Evolutionary conservation across 805 yeast species (phyloP).

Genomic region (Ogataea chonburiensis): DNA sequence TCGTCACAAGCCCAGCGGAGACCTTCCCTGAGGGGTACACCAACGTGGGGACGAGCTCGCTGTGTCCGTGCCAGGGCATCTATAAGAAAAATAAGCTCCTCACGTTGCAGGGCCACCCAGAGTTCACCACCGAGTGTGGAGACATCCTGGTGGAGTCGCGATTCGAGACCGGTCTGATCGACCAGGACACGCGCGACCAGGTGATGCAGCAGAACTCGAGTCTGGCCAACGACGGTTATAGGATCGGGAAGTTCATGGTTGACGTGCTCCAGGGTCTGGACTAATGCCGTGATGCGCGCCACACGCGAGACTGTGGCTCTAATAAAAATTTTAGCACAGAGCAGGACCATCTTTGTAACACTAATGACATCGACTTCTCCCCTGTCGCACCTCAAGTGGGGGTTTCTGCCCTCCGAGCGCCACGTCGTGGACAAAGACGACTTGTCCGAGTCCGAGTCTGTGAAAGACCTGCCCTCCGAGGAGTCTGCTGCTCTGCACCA

Average conservation of each 20-base stretch:
- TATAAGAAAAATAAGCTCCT: slow-evolving; percentile 50
- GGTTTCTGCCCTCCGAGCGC: slow-evolving; percentile 2
- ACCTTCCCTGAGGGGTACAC: slow-evolving; percentile 36
- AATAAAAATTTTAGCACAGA: no score
- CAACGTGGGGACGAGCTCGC: slow-evolving; percentile 52
- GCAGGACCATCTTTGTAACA: no score
- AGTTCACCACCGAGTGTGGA: slow-evolving; percentile 49
- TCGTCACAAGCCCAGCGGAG: slow-evolving; percentile 23
- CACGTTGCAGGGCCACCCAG: slow-evolving; percentile 92
- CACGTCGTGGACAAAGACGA: slow-evolving; percentile 1
- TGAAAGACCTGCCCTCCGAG: not conserved
- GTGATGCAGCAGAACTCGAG: slow-evolving; percentile 3
- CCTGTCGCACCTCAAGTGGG: slow-evolving; percentile 4
- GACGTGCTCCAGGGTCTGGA: slow-evolving; percentile 6
- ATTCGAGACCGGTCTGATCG: slow-evolving; percentile 10
- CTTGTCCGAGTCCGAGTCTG: not conserved
- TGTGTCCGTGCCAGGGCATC: slow-evolving; percentile 68
- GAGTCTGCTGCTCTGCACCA: not conserved
- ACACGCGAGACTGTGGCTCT: no score
- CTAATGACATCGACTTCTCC: no score
- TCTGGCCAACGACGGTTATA: slow-evolving; percentile 9
- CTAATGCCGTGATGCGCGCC: not conserved
- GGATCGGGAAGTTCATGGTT: slow-evolving; percentile 12
- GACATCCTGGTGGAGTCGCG: slow-evolving; percentile 10
- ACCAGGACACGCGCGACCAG: slow-evolving; percentile 8